These are phyloP conservation scores for Irpex sp. DNA, from an alignment of 1,284 basidiomycete species.

Conservation along the genomic window DNA sequence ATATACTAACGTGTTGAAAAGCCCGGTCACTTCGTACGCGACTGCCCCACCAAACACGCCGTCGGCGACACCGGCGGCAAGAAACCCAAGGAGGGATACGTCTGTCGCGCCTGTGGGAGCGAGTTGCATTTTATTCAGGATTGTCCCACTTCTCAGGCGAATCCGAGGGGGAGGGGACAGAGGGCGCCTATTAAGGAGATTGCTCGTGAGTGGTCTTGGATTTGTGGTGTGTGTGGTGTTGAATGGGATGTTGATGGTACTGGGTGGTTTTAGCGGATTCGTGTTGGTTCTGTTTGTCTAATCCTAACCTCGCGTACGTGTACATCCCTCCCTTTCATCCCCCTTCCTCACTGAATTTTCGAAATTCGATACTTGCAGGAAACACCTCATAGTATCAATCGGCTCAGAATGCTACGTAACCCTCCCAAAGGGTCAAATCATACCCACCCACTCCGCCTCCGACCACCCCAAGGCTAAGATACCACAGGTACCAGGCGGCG, in stretches of 20 bases:
- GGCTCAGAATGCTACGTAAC: conserved; percentile 92
- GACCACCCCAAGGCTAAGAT: conserved; percentile 33
- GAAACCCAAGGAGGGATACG: conserved; percentile 80
- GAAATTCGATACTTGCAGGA: conserved; percentile 45
- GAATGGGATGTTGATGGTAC: no score
- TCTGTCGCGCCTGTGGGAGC: conserved; percentile 86
- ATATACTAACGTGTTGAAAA: no score
- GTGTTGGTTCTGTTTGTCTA: conserved; percentile 96
- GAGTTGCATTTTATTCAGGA: conserved; percentile 83
- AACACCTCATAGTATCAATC: conserved; percentile 92
- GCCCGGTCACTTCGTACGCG: conserved; percentile 83
- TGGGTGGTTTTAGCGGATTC: conserved; percentile 57
- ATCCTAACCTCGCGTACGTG: conserved; percentile 79
- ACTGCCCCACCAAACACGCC: conserved; percentile 78
- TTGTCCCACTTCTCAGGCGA: conserved; percentile 57
- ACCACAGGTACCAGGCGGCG: conserved; percentile 80
- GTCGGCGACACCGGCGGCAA: conserved; percentile 74
- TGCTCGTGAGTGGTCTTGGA: conserved; percentile 50
- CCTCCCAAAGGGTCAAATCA: conserved; percentile 88
- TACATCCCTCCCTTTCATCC: background rate
- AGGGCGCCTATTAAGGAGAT: conserved; percentile 76
- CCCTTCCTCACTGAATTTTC: conserved; percentile 2
- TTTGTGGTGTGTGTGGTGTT: background rate
- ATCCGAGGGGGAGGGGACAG: conserved; percentile 41
- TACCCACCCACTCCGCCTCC: conserved; percentile 65